Evolutionary conservation across 1,284 basidiomycete genomes (phyloP).

Genomic region (Hemileia vastatrix): DNA sequence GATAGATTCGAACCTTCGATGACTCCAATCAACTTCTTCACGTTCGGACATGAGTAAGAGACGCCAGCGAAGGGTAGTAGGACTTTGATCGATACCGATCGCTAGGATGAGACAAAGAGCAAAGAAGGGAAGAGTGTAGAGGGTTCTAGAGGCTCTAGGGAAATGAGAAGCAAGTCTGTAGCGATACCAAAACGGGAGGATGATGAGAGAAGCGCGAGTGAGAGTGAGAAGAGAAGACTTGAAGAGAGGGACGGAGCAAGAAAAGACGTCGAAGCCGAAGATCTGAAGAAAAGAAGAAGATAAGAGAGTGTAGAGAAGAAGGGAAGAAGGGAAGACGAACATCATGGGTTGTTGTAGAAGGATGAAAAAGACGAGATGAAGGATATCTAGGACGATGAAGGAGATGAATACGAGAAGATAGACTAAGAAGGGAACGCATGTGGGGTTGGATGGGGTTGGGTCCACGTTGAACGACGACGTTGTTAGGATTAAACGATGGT

Average conservation of each 20-base stretch:
- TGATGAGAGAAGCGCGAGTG: conserved; percentile 47
- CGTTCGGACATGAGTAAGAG: conserved; percentile 50
- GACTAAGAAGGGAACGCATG: too few relatives aligned
- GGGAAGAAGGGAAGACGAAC: too few relatives aligned
- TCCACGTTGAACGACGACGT: too few relatives aligned
- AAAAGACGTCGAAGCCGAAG: conserved; percentile 22
- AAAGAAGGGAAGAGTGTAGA: conserved; percentile 37
- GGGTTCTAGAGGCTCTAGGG: conserved; percentile 11
- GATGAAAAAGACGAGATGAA: too few relatives aligned
- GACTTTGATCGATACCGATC: conserved; percentile 49
- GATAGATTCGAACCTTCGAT: conserved; percentile 44
- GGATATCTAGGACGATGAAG: too few relatives aligned
- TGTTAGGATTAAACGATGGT: too few relatives aligned
- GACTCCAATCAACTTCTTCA: conserved; percentile 50
- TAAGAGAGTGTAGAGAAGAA: too few relatives aligned
- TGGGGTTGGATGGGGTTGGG: too few relatives aligned
- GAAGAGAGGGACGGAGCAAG: conserved; percentile 28
- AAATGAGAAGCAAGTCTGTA: conserved; percentile 32
- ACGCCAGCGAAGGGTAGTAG: conserved; percentile 49
- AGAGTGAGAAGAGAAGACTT: conserved; percentile 46
- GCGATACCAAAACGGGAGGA: conserved; percentile 49
- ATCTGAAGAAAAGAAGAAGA: neutral
- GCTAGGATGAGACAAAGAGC: conserved; percentile 50
- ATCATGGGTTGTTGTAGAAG: too few relatives aligned
- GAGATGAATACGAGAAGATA: too few relatives aligned